phyloP scores from a whole-genome alignment of 495 filamentous ascomycete genomes.

The Aspergillus asperescens region DNA sequence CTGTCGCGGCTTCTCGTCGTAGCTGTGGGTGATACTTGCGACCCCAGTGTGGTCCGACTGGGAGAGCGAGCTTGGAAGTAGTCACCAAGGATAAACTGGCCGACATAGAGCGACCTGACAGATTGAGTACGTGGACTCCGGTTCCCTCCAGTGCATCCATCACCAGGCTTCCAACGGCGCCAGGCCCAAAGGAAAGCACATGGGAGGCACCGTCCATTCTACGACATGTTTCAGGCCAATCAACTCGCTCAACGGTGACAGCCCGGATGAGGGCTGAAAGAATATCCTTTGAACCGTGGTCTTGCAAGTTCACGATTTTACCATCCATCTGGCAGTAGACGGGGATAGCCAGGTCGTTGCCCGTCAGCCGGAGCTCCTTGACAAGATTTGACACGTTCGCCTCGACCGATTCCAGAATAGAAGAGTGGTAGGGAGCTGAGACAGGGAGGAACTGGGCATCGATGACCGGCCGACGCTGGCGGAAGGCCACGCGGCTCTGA shows the following conservation, averaged over 20 bases:
- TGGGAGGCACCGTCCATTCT: neutral
- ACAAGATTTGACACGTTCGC: neutral
- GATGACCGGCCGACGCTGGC: constrained; percentile 89
- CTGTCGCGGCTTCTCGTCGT: neutral
- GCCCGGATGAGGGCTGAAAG: neutral
- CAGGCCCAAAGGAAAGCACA: neutral
- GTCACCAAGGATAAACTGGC: neutral
- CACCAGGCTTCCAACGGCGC: neutral
- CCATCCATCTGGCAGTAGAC: neutral
- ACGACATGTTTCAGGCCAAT: neutral
- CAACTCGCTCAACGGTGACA: neutral
- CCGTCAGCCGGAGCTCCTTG: neutral
- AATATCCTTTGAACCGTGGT: neutral
- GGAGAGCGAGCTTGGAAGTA: neutral
- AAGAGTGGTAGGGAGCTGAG: constrained; percentile 86
- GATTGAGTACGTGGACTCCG: neutral
- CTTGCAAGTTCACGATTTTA: neutral
- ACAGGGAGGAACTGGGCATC: constrained; percentile 95
- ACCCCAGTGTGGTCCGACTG: neutral
- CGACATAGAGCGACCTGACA: neutral
- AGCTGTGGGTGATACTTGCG: neutral
- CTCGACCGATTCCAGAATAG: constrained; percentile 74
- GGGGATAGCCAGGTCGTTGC: neutral
- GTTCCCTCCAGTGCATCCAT: neutral
- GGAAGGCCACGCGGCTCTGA: constrained; percentile 69